Conservation (phyloP, 192 early-diverging fungal genomes). For the Coemansia sp. region DNA sequence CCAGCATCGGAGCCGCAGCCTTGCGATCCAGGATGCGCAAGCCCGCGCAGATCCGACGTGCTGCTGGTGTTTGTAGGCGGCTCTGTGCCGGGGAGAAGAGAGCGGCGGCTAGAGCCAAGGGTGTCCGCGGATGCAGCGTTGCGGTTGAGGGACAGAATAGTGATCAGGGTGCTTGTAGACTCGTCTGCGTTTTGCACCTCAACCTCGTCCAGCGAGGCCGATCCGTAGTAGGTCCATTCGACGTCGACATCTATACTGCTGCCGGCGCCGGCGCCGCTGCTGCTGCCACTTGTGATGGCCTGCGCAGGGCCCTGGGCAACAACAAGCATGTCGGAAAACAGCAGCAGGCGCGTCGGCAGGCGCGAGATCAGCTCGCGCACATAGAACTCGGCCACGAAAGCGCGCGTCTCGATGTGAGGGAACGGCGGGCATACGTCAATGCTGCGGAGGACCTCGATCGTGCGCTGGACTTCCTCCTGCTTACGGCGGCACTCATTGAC, state of each 20-base stretch:
- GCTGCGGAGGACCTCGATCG: slow-evolving; percentile 26
- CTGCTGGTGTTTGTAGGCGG: background rate
- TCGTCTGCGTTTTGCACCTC: slow-evolving; percentile 47
- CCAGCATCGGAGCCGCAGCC: slow-evolving; percentile 6
- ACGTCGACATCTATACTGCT: slow-evolving; percentile 8
- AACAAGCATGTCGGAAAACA: slow-evolving; percentile 41
- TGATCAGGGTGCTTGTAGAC: slow-evolving; percentile 39
- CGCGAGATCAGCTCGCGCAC: slow-evolving; percentile 45
- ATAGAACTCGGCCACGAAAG: slow-evolving; percentile 30
- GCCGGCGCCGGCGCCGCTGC: slow-evolving; percentile 8
- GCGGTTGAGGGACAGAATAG: slow-evolving; percentile 43
- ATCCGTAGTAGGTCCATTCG: slow-evolving; percentile 44
- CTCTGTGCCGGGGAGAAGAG: slow-evolving; percentile 14
- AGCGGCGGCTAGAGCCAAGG: slow-evolving; percentile 13
- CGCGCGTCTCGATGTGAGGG: slow-evolving; percentile 21
- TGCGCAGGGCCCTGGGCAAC: slow-evolving; percentile 38
- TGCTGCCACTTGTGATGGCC: slow-evolving; percentile 18
- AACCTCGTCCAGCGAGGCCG: slow-evolving; percentile 32
- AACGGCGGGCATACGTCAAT: slow-evolving; percentile 36
- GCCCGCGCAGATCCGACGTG: slow-evolving; percentile 6
- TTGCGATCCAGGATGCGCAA: slow-evolving; percentile 2
- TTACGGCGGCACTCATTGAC: slow-evolving; percentile 48
- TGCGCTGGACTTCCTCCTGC: slow-evolving; percentile 39
- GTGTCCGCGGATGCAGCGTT: slow-evolving; percentile 2
- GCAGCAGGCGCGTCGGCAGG: slow-evolving; percentile 31